These are phyloP conservation scores for Sisymbrium altissimum DNA, from an alignment of 345 rosid genomes.

Conservation along the genomic window DNA sequence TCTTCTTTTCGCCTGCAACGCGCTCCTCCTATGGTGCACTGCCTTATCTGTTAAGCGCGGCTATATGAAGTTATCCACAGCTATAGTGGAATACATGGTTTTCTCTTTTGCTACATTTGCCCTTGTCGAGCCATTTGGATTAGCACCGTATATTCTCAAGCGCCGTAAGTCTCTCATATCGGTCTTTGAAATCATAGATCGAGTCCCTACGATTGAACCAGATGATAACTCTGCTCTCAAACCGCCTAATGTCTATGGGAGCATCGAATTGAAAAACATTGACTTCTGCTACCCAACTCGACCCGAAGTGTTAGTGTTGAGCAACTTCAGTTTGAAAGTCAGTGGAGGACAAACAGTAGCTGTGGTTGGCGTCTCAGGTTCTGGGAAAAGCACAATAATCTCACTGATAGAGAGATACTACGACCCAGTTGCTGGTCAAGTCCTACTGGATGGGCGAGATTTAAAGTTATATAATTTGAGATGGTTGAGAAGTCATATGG, in stretches of 20 bases:
- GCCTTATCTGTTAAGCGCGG: slow-evolving; percentile 59
- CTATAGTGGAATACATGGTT: slow-evolving; percentile 90
- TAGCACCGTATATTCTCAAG: slow-evolving; percentile 99
- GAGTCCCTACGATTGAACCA: slow-evolving; percentile 91
- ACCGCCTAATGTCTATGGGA: slow-evolving; percentile 93
- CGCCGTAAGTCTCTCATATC: slow-evolving; percentile 86
- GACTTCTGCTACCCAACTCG: slow-evolving; percentile 97
- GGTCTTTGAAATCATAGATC: slow-evolving; percentile 93
- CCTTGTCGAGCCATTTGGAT: slow-evolving; percentile 97
- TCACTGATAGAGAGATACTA: slow-evolving; percentile 93
- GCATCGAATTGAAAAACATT: slow-evolving; percentile 91
- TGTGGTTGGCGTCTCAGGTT: slow-evolving; percentile 96
- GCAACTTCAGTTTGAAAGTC: slow-evolving; percentile 95
- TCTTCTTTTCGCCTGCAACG: slow-evolving; percentile 98
- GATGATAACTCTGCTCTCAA: slow-evolving; percentile 85
- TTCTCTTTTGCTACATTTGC: slow-evolving; percentile 99
- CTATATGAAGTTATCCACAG: slow-evolving; percentile 59
- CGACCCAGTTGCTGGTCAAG: slow-evolving; percentile 98
- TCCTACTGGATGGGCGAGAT: slow-evolving; percentile 85
- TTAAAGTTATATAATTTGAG: slow-evolving; percentile 79
- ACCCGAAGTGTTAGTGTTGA: slow-evolving; percentile 81
- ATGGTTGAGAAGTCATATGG: slow-evolving; percentile 94
- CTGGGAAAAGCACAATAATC: slow-evolving; percentile 98
- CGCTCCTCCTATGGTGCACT: slow-evolving; percentile 95
- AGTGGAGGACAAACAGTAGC: slow-evolving; percentile 96